Percentiles rank a stretch among this genome's conserved stretches.
These are phyloP conservation scores for Aurantiochytrium sp. DNA, from an alignment of 108 stramenopile species.

Conservation along the genomic window DNA sequence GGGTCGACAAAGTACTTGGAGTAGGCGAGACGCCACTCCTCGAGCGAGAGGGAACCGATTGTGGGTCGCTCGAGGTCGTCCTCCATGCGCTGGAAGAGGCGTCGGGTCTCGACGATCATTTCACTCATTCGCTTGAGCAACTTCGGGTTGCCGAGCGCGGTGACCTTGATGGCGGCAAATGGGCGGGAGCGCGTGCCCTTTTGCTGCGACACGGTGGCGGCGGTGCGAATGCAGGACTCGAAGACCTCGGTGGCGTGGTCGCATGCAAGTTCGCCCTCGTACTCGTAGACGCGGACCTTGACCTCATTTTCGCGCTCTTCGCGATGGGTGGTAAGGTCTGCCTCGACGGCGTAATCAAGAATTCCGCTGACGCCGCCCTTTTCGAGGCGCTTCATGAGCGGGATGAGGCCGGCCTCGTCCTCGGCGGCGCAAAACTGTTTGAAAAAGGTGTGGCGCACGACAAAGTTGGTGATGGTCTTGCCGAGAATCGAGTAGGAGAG, in stretches of 20 bases:
- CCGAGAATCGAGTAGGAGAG: conserved; percentile 43
- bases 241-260: conserved; percentile 67
- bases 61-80: background rate
- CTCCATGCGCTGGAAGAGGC: conserved; percentile 45
- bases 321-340: conserved; percentile 33
- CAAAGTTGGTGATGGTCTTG: conserved; percentile 41
- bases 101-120: conserved; percentile 60
- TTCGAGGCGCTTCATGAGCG: conserved; percentile 52
- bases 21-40: background rate
- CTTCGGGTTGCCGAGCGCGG: conserved; percentile 81
- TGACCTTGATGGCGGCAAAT: conserved; percentile 84
- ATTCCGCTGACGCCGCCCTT: conserved; percentile 67
- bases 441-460: conserved; percentile 71
- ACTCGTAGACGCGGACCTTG: conserved; percentile 61
- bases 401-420: conserved; percentile 55
- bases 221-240: conserved; percentile 67
- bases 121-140: conserved; percentile 72
- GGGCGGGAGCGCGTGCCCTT: conserved; percentile 39
- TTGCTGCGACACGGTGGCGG: conserved; percentile 51
- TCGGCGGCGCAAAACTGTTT: conserved; percentile 91
- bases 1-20: conserved; percentile 2
- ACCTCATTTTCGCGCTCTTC: conserved; percentile 35
- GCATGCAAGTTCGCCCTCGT: conserved; percentile 69
- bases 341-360: conserved; percentile 93
- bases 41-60: background rate